Evolutionary conservation across 768 basidiomycete species (phyloP), one percentile per base, ranked within the genome.

Genomic region (Lentinus brumalis): DNA sequence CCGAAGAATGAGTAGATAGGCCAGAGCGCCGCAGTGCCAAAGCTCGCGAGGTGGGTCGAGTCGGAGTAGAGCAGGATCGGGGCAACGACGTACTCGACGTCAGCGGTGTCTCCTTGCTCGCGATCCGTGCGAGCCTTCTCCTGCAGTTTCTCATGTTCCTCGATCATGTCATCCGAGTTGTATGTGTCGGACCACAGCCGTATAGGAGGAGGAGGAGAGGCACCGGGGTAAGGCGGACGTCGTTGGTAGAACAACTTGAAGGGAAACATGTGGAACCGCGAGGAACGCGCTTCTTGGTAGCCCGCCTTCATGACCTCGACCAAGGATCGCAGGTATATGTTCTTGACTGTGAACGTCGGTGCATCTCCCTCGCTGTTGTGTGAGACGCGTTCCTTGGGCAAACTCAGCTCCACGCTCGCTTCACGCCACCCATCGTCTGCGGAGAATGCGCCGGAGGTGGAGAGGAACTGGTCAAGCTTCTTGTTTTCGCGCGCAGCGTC

Each of bases 1-100:
- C 77, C 78, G 29, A 80, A 71, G 39, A 60, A 76, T 0, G 73
- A 35, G 55, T 81, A 82, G 0, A 79, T 38, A 2, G 79, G 80
- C 81, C 78, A 82, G 1, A 69, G 58, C 1, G 65, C 40, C 0
- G 70, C 70, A 0, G 50, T 64, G 1, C 74, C 72, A 45, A 73
- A 75, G 7, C 62, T 61, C 0, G 72, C 64, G 4, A 73, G 65
- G 16, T 69, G 67, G 0, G 73, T 74, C 0, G 66, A 63, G 46
- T 73, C 73, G 0, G 71, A 74, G 60, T 60, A 69, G 2, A 69
- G 61, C 64, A 69, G 67, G 7, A 69, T 39, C 1, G 69, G 50
- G 11, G 61, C 63, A 21, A 66, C 47, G 8, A 31, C 42, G 21
- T 55, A 55, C 39, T 55, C 53, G 5, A 45, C 4, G 10, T 45